These are phyloP conservation scores for Chionographis japonica DNA, from an alignment of 106 monocot genomes.

Conservation along the genomic window DNA sequence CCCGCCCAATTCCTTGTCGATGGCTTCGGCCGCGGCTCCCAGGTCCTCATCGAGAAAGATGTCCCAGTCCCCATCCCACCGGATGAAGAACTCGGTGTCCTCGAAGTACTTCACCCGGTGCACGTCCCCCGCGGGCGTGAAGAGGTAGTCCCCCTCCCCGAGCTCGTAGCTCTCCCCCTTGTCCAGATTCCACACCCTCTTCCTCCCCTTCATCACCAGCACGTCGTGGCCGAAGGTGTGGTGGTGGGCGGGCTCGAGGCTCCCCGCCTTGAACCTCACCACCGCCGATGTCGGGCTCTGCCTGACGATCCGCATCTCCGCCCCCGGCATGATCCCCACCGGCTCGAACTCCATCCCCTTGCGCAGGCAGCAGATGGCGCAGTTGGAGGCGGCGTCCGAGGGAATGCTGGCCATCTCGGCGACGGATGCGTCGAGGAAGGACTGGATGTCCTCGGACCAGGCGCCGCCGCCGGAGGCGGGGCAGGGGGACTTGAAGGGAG, in stretches of 20 bases:
- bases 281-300: slow-evolving; percentile 79
- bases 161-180: slow-evolving; percentile 70
- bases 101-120: slow-evolving; percentile 84
- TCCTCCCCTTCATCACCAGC: slow-evolving; percentile 75
- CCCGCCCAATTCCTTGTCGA: slow-evolving; percentile 34
- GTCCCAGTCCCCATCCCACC: slow-evolving; percentile 94
- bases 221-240: slow-evolving; percentile 88
- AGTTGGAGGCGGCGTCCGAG: slow-evolving; percentile 10
- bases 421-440: slow-evolving; percentile 54
- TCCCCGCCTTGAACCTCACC: slow-evolving; percentile 73
- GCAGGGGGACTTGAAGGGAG: slow-evolving; percentile 79
- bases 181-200: slow-evolving; percentile 81
- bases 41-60: slow-evolving; percentile 84
- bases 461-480: slow-evolving; percentile 51
- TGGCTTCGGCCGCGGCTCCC: slow-evolving; percentile 38
- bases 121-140: slow-evolving; percentile 74
- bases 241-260: slow-evolving; percentile 88
- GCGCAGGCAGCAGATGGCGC: slow-evolving; percentile 68
- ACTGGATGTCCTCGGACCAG: slow-evolving; percentile 55
- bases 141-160: slow-evolving; percentile 65
- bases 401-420: slow-evolving; percentile 65
- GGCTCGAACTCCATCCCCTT: slow-evolving; percentile 69
- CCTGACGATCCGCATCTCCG: slow-evolving; percentile 78
- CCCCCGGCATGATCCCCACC: slow-evolving; percentile 82
- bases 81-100: slow-evolving; percentile 91